Percentiles rank a stretch among this genome's conserved stretches.
Evolutionary conservation across 1,139 yeast genomes (phyloP).

Genomic region (Diutina siamensis): DNA sequence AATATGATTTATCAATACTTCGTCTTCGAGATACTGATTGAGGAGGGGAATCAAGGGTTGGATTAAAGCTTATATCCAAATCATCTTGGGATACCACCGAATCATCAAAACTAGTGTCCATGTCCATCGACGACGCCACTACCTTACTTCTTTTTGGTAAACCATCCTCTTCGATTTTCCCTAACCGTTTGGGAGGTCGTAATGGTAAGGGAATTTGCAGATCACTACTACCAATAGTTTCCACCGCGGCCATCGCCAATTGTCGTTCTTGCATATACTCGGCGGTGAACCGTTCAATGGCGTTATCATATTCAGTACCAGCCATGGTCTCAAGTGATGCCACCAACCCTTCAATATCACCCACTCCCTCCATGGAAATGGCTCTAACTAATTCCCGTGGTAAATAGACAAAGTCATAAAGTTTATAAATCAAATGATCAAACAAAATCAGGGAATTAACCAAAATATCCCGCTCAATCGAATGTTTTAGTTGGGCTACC

Average conservation of each 20-base stretch:
- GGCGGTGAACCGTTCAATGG: background rate
- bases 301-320: background rate
- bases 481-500: slow-evolving; percentile 30
- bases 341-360: background rate
- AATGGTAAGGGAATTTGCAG: background rate
- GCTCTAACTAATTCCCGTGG: slow-evolving; percentile 7
- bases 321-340: background rate
- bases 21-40: background rate
- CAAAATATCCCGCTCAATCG: slow-evolving; percentile 41
- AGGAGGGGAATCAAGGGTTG: background rate
- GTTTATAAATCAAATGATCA: slow-evolving; percentile 25
- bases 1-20: background rate
- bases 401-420: slow-evolving; percentile 16
- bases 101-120: slow-evolving; percentile 2
- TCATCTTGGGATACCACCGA: background rate
- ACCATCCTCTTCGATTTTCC: background rate
- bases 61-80: background rate
- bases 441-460: slow-evolving; percentile 42
- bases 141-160: background rate
- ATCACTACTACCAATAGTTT: background rate
- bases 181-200: background rate
- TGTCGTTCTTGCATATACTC: background rate
- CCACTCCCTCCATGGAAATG: background rate
- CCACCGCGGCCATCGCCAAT: background rate
- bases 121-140: background rate